Base-by-base conservation (phyloP, 2,329 filamentous ascomycete species). In the Dendrostoma leiphaemia region DNA sequence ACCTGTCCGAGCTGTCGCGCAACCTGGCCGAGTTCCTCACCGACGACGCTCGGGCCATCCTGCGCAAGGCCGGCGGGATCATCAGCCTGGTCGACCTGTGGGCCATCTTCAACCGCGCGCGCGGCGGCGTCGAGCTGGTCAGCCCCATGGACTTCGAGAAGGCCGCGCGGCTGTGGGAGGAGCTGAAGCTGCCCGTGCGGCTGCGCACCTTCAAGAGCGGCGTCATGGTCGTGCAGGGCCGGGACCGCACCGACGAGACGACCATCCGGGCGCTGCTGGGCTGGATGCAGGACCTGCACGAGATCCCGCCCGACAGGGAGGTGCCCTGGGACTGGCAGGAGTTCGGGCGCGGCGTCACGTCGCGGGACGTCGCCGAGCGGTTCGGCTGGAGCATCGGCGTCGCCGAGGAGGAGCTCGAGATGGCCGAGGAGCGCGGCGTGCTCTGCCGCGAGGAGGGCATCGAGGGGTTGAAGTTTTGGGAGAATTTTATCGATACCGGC, bases 371-470 rank as follows among this genome's bases (percentile, higher is more conserved):
- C 0, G 94, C 94, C 0, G 90, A 95, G 69, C 79, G 84, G 47
- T 99, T 99, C 71, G 90, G 92, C 6, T 99, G 94, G 94, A 97
- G 94, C 67, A 88, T 99, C 7, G 94, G 94, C 8, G 93, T 99
- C 21, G 94, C 94, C 1, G 89, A 88, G 56, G 94, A 97, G 69
- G 94, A 99, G 72, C 78, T 99, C 12, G 90, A 97, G 67, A 97
- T 99, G 93, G 92, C 92, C 0, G 94, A 99, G 70, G 93, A 97
- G 68, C 84, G 82, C 53, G 94, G 94, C 0, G 84, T 85, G 3
- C 69, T 99, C 19, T 97, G 93, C 68, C 86, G 94, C 45, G 94
- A 99, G 68, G 92, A 96, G 64, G 88, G 91, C 4, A 83, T 97
- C 13, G 92, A 97, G 68, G 94, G 94, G 0, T 76, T 96, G 44